These are phyloP conservation scores for Fusarium staphyleae DNA, from an alignment of 2,329 filamentous ascomycete genomes.

Conservation along the genomic window DNA sequence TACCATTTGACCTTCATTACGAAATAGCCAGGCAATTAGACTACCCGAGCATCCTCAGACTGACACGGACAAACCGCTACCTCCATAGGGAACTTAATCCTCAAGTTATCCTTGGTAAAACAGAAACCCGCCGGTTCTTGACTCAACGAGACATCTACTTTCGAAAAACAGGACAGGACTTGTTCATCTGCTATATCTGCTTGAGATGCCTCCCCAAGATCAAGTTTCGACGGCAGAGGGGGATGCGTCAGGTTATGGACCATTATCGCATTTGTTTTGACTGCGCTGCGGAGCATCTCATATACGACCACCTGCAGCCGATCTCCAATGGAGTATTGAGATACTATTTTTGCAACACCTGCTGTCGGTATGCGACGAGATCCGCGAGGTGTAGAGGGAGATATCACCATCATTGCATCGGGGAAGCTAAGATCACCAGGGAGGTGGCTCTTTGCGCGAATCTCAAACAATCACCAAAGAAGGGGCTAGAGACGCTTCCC, in stretches of 20 bases:
- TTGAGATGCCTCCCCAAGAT: conserved; percentile 12
- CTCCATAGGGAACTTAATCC: conserved; percentile 17
- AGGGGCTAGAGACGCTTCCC: conserved; percentile 17
- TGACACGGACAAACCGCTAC: conserved; percentile 20
- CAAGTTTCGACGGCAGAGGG: conserved; percentile 13
- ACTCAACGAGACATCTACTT: conserved; percentile 1
- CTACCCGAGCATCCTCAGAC: conserved; percentile 9
- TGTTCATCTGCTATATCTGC: conserved; percentile 31
- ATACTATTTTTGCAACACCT: conserved; percentile 37
- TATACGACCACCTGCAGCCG: conserved; percentile 6
- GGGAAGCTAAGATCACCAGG: background rate
- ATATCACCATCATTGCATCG: too few relatives aligned
- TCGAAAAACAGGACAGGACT: background rate
- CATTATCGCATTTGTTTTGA: conserved; percentile 25
- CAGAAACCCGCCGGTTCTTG: conserved; percentile 5
- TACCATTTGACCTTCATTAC: conserved; percentile 31
- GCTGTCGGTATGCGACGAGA: conserved; percentile 18
- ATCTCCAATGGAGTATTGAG: conserved; percentile 9
- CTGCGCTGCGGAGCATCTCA: conserved; percentile 21
- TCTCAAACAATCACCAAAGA: too few relatives aligned
- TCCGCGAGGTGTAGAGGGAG: conserved; percentile 21
- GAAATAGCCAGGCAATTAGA: conserved; percentile 19
- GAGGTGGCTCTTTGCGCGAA: too few relatives aligned
- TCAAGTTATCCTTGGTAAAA: background rate
- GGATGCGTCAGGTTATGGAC: background rate